A percentile compares a stretch with the other conserved stretches of the same genome.
phyloP scores from a whole-genome alignment of 1,284 basidiomycete species.

The Malassezia furfur region DNA sequence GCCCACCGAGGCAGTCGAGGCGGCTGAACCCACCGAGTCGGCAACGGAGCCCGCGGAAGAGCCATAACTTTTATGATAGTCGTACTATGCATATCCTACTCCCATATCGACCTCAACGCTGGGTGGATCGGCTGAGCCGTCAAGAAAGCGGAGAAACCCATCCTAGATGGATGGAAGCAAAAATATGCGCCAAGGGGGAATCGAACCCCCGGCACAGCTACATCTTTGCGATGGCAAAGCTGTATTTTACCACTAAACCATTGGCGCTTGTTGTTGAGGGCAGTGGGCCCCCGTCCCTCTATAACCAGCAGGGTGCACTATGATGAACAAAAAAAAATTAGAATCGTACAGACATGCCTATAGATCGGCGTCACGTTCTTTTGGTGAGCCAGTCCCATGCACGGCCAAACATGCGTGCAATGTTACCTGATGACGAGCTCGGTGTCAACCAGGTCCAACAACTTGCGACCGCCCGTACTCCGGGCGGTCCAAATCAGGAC shows the following conservation, averaged over 20 bases:
- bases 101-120: no score
- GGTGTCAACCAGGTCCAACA: constrained; percentile 3
- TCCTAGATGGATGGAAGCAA: no score
- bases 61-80: not conserved
- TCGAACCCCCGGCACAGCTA: constrained; percentile 21
- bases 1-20: not conserved
- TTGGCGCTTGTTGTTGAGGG: constrained; percentile 6
- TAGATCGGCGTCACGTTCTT: not conserved
- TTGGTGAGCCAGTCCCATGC: constrained; percentile 8
- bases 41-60: no score
- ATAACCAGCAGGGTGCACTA: not conserved
- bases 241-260: constrained; percentile 21
- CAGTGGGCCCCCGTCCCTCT: not conserved
- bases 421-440: not conserved
- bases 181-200: constrained; percentile 18
- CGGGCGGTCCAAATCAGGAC: constrained; percentile 11
- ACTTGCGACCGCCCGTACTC: not conserved
- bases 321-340: no score
- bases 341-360: not conserved
- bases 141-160: not conserved
- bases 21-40: no score
- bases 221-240: constrained; percentile 17
- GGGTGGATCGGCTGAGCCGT: no score
- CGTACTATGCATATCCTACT: no score
- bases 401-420: constrained; percentile 6